Evolutionary conservation across 345 rosid genomes (phyloP).

Genomic region (Diplotaxis tenuifolia): DNA sequence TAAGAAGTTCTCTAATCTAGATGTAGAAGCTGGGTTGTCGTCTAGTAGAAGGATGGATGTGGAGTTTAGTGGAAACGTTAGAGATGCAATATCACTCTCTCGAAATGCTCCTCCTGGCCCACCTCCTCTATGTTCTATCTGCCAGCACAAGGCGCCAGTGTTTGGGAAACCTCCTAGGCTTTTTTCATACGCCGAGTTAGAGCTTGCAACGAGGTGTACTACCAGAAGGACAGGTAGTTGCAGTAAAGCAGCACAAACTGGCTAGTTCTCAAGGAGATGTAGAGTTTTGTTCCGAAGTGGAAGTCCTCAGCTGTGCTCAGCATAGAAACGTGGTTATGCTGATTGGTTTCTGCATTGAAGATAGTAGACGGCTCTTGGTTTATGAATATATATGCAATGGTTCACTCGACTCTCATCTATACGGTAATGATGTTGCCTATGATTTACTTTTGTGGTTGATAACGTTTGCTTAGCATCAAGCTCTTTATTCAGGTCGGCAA

Average conservation of each 20-base stretch:
- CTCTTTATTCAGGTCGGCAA: constrained; percentile 56
- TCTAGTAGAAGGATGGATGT: constrained; percentile 47
- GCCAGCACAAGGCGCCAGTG: constrained; percentile 95
- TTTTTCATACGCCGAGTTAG: constrained; percentile 92
- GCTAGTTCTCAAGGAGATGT: constrained; percentile 99
- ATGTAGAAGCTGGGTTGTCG: constrained; percentile 51
- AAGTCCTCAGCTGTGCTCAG: constrained; percentile 98
- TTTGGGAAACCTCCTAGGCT: constrained; percentile 98
- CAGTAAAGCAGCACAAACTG: constrained; percentile 95
- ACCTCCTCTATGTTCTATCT: constrained; percentile 95
- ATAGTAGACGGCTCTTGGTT: constrained; percentile 85
- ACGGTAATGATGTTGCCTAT: constrained; percentile 50
- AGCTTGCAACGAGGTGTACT: constrained; percentile 97
- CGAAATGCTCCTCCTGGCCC: constrained; percentile 86
- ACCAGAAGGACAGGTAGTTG: constrained; percentile 98
- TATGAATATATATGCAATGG: constrained; percentile 97
- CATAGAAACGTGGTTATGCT: constrained; percentile 97
- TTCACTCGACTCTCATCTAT: constrained; percentile 92
- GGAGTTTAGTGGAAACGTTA: constrained; percentile 71
- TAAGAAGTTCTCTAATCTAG: constrained; percentile 65
- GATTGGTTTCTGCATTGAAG: constrained; percentile 96
- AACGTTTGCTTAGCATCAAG: constrained; percentile 14
- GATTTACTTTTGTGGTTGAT: not conserved
- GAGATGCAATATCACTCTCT: constrained; percentile 85
- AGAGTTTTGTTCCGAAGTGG: constrained; percentile 98